Percentiles rank a stretch among this genome's conserved stretches.
Conservation (phyloP, 2,329 filamentous ascomycete species). For the Venturia oleaginea region DNA sequence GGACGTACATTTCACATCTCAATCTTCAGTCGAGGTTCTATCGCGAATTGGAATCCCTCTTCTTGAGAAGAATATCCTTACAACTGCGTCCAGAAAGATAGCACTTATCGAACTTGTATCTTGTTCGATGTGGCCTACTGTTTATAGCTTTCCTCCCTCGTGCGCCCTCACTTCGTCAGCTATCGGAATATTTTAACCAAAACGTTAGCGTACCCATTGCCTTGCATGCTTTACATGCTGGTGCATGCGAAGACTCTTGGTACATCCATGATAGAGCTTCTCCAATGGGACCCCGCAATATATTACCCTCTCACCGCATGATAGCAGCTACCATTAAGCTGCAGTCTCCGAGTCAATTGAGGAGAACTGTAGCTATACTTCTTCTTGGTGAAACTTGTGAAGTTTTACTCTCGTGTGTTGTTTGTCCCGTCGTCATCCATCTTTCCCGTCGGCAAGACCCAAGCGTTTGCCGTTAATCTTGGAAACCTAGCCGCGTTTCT, state of each 20-base stretch:
- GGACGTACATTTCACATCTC: too few relatives aligned
- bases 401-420: not conserved
- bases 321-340: not conserved
- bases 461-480: not conserved
- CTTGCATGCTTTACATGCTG: not conserved
- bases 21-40: too few relatives aligned
- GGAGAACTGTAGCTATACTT: not conserved
- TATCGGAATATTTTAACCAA: too few relatives aligned
- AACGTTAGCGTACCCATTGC: not conserved
- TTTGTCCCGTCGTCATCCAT: not conserved
- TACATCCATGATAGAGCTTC: not conserved
- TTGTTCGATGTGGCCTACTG: too few relatives aligned
- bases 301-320: not conserved
- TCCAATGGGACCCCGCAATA: not conserved
- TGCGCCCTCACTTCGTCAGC: too few relatives aligned
- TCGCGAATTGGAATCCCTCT: too few relatives aligned
- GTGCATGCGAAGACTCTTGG: not conserved
- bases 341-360: not conserved
- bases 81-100: too few relatives aligned
- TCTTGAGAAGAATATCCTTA: too few relatives aligned
- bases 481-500: not conserved
- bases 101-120: too few relatives aligned
- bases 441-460: not conserved
- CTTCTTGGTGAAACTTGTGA: not conserved
- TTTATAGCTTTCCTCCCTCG: too few relatives aligned